Percentiles rank a stretch among this genome's conserved stretches.
Evolutionary conservation across 2,329 filamentous ascomycete species (phyloP).

Genomic region (Trichoderma sp.): DNA sequence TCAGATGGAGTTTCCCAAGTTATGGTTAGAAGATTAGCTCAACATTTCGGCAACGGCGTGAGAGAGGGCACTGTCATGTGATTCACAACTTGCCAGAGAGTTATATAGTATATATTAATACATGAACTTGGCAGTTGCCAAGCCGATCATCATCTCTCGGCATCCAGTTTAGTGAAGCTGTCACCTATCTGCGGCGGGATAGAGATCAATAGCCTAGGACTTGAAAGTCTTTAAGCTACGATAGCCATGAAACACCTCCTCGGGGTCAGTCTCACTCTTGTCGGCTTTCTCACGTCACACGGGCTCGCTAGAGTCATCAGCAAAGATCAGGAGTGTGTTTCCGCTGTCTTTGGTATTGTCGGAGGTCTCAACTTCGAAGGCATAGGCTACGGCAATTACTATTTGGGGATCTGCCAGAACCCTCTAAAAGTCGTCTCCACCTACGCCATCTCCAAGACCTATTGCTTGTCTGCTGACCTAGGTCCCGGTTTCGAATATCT

Average conservation of each 20-base stretch:
- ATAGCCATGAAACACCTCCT: not conserved
- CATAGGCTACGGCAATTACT: not conserved
- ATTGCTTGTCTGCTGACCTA: conserved; percentile 1
- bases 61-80: not conserved
- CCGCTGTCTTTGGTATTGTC: not conserved
- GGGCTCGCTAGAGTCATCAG: not conserved
- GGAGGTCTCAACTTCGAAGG: conserved; percentile 9
- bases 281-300: not conserved
- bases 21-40: not conserved
- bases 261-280: not conserved
- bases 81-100: not conserved
- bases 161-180: not conserved
- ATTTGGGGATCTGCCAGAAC: not conserved
- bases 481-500: not conserved
- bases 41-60: not conserved
- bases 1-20: not conserved
- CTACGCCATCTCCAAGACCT: not conserved
- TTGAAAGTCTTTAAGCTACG: not conserved
- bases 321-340: conserved; percentile 3
- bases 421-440: not conserved
- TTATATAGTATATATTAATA: not conserved
- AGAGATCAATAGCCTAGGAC: not conserved
- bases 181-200: not conserved
- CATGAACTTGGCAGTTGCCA: not conserved
- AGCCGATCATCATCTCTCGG: not conserved